Evolutionary conservation across 164 flowering plant genomes (phyloP).

Genomic region (Litsea cubeba): DNA sequence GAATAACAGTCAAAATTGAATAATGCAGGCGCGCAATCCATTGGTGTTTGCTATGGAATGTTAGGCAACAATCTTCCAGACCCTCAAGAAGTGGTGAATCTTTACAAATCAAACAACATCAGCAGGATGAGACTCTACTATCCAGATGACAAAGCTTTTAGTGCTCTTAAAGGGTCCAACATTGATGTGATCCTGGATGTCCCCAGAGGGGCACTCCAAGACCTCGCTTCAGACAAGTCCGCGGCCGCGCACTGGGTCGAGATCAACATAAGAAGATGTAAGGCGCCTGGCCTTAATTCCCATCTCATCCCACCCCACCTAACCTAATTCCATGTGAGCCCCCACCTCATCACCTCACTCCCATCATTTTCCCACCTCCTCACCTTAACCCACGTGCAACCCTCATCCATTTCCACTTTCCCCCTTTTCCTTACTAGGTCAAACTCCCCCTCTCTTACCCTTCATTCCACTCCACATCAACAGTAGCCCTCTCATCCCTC

Average conservation of each 20-base stretch:
- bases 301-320: no score
- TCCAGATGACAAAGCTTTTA: neutral
- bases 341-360: no score
- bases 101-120: slow-evolving; percentile 6
- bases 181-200: slow-evolving; percentile 11
- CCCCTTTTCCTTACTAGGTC: no score
- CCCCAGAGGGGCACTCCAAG: neutral
- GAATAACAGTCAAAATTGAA: no score
- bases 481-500: no score
- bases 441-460: no score
- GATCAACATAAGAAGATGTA: neutral
- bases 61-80: slow-evolving; percentile 1
- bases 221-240: neutral
- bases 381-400: no score
- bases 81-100: neutral
- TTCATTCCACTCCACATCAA: no score
- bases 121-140: slow-evolving; percentile 9
- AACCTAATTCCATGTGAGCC: no score
- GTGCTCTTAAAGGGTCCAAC: slow-evolving; percentile 6
- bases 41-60: slow-evolving; percentile 15
- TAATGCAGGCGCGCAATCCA: slow-evolving; percentile 7
- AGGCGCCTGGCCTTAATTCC: no score
- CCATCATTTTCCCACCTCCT: no score
- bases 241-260: slow-evolving; percentile 7
- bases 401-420: no score